Base-by-base conservation (phyloP, 1,284 basidiomycete species). In the Anthracocystis panici-leucophaei region DNA sequence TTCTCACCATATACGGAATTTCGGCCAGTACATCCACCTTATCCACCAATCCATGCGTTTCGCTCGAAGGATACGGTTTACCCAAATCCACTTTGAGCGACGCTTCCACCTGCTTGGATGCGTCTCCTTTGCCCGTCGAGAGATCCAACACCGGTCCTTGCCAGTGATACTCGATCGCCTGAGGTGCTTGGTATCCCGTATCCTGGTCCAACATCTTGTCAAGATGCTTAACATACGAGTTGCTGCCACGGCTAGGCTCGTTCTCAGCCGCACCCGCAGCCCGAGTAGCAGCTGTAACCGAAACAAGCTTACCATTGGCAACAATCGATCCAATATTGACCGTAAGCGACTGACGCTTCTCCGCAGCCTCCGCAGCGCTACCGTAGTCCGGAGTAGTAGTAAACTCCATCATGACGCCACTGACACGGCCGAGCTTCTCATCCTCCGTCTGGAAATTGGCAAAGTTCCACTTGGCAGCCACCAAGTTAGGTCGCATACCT, bases 11-110 rank as follows among this genome's bases (percentile, higher is more conserved):
- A 76, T 92, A 92, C 9, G 97, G 97, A 79, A 99, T 95, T 88
- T 99, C 95, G 5, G 92, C 94, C 18, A 99, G 89, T 1, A 99
- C 91, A 81, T 99, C 95, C 18, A 99, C 94, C 88, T 98, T 98
- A 87, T 98, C 95, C 50, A 99, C 90, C 83, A 99, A 87, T 0
- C 95, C 95, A 49, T 91, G 90, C 16, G 60, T 77, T 31, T 75
- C 65, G 48, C 62, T 53, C 2, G 61, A 49, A 9, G 77, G 77
- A 57, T 62, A 74, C 12, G 79, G 79, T 53, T 69, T 74, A 50
- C 83, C 82, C 35, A 85, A 71, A n/a, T 78, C 65, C 29, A 78
- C 78, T 20, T 53, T 68, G 23, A 82, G 41, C 40, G 52, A 33
- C 8, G 77, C 82, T 18, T 73, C 59, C 1, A 83, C 82, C 25